Conservation (phyloP, 2,329 filamentous ascomycete genomes). For the Penicillium griseofulvum region DNA sequence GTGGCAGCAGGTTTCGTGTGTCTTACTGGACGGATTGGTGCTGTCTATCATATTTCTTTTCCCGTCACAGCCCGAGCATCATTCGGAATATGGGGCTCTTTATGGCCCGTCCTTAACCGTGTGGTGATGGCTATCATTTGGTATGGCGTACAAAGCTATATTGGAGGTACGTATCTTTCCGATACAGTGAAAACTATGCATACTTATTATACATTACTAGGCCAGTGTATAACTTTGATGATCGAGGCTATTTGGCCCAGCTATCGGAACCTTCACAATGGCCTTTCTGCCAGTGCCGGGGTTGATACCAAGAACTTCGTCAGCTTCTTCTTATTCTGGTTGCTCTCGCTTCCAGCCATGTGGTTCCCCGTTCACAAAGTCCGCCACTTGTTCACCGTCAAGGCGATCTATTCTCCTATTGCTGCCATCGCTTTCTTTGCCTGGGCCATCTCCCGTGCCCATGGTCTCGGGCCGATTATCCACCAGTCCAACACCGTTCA, state of each 20-base stretch:
- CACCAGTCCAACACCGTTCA: conserved; percentile 61
- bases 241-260: conserved; percentile 75
- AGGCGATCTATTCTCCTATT: conserved; percentile 76
- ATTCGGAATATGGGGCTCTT: conserved; percentile 83
- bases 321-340: conserved; percentile 86
- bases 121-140: conserved; percentile 85
- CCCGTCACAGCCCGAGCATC: conserved; percentile 74
- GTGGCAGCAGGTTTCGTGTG: conserved; percentile 74
- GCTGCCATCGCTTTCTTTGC: conserved; percentile 85
- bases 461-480: conserved; percentile 80
- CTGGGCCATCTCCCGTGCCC: conserved; percentile 78
- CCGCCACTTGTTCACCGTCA: conserved; percentile 86
- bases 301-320: conserved; percentile 73
- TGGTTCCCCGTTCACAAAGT: conserved; percentile 89
- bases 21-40: conserved; percentile 77
- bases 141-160: conserved; percentile 74
- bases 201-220: conserved; percentile 33
- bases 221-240: conserved; percentile 83
- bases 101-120: conserved; percentile 87
- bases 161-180: conserved; percentile 55
- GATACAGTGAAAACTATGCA: background rate
- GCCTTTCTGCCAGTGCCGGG: conserved; percentile 62
- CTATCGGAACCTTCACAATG: conserved; percentile 62
- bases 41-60: conserved; percentile 85
- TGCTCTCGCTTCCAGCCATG: conserved; percentile 74